Evolutionary conservation across 2,329 filamentous ascomycete genomes (phyloP).

Genomic region (Fusarium chlamydosporum): DNA sequence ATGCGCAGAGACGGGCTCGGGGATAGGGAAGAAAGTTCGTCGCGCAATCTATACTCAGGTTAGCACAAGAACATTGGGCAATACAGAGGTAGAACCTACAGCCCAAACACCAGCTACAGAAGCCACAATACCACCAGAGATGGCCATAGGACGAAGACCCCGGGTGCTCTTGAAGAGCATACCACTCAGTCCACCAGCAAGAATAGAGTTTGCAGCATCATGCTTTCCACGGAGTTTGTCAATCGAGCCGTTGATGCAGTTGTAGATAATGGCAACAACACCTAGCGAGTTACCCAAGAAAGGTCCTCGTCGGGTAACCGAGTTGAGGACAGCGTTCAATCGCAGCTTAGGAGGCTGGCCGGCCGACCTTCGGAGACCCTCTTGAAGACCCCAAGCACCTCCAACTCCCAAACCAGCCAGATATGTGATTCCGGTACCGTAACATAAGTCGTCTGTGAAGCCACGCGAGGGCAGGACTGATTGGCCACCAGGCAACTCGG

Average conservation of each 20-base stretch:
- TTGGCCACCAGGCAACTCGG: constrained; percentile 85
- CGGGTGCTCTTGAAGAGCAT: constrained; percentile 97
- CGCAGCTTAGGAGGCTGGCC: constrained; percentile 87
- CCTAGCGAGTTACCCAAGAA: constrained; percentile 97
- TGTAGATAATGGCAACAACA: constrained; percentile 96
- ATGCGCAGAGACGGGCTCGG: constrained; percentile 52
- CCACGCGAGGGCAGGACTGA: constrained; percentile 94
- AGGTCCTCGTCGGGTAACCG: constrained; percentile 90
- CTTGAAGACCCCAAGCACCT: constrained; percentile 91
- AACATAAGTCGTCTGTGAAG: constrained; percentile 98
- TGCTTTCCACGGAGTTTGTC: constrained; percentile 86
- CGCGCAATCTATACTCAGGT: constrained; percentile 53
- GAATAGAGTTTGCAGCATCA: constrained; percentile 89
- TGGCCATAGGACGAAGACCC: constrained; percentile 91
- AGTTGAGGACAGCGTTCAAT: constrained; percentile 94
- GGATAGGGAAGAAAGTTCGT: constrained; percentile 60
- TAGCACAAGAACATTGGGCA: constrained; percentile 11
- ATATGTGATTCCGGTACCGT: constrained; percentile 96
- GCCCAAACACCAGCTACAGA: constrained; percentile 89
- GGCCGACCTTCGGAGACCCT: constrained; percentile 86
- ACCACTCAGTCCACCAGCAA: constrained; percentile 87
- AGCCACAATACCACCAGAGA: constrained; percentile 91
- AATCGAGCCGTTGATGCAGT: constrained; percentile 88
- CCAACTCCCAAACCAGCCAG: constrained; percentile 87
- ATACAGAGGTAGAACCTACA: constrained; percentile 70